Base-by-base conservation (phyloP, 169 alveolate genomes). In the Miamiensis avidus region DNA sequence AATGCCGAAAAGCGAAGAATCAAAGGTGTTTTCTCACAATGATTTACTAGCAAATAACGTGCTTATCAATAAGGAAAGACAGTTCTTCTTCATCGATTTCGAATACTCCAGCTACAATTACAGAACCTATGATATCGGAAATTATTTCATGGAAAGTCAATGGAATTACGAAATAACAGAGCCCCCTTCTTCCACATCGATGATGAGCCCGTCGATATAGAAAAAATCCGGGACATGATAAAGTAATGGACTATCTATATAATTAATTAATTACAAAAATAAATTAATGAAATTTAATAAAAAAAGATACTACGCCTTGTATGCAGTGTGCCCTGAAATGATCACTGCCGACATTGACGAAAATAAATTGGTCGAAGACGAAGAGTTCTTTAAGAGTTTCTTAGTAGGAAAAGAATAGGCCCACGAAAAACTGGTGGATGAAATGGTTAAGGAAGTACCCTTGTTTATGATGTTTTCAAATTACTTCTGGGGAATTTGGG, bases 1-100 rank as follows among this genome's bases (percentile, higher is more conserved):
- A 75, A 76, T 85, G 75, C 86, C 83, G 15, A 85, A 85, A 64
- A 82, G 86, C 65, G 72, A 84, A 82, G 84, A 89, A 78, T 89
- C 84, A 75, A 64, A 85, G 25, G 93, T 91, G 27, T 88, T 91
- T 77, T 91, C 91, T 30, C 94, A 91, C 81, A 91, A 91, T 84
- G 94, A 91, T 86, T 82, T 91, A 79, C 75, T 91, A 81, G 91
- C 91, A 74, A 91, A 91, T 75, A 91, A 91, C 76, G 83, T 91
- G 30, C 72, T 86, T 30, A 74, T 86, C 31, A 85, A 88, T 78
- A 78, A 82, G 73, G 90, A 86, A 25, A 78, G 88, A 33, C 72
- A 75, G 30, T 79, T 88, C 31, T 90, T 83, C 29, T 86, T 91
- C 74, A 91, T 91, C 31, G 94, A 91, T 84, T 91, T 73, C 83